Evolutionary conservation across 805 yeast species (phyloP).

Genomic region (Metahyphopichia silvanorum): DNA sequence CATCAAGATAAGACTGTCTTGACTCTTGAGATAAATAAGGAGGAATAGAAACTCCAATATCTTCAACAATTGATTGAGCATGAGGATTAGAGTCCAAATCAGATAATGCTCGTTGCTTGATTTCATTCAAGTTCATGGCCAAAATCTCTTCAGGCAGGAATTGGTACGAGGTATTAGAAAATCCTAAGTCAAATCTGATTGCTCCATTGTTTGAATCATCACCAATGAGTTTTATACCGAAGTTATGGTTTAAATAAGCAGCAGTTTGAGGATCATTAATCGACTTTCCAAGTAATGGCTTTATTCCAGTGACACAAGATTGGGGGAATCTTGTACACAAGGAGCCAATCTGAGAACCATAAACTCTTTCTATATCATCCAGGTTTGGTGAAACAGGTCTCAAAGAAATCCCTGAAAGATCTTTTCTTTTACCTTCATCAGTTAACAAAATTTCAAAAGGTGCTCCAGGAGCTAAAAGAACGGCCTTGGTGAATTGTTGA

Average conservation of each 20-base stretch:
- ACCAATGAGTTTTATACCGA: constrained; percentile 52
- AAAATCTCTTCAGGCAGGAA: constrained; percentile 69
- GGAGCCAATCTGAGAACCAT: constrained; percentile 73
- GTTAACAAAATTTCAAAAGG: constrained; percentile 86
- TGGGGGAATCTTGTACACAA: constrained; percentile 73
- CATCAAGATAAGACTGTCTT: constrained; percentile 68
- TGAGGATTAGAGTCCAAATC: constrained; percentile 54
- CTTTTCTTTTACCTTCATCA: constrained; percentile 89
- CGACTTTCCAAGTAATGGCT: constrained; percentile 67
- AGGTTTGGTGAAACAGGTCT: constrained; percentile 31
- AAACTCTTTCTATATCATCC: constrained; percentile 59
- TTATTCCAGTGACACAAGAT: constrained; percentile 62
- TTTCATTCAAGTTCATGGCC: constrained; percentile 77
- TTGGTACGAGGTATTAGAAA: constrained; percentile 23
- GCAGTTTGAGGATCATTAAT: constrained; percentile 44
- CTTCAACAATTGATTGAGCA: constrained; percentile 51
- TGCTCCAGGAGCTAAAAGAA: constrained; percentile 85
- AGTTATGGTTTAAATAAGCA: constrained; percentile 52
- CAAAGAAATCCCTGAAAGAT: constrained; percentile 72
- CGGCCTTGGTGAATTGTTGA: constrained; percentile 81
- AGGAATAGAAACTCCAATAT: constrained; percentile 76
- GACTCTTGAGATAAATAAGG: constrained; percentile 62
- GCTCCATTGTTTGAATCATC: constrained; percentile 42
- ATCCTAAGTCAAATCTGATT: constrained; percentile 52
- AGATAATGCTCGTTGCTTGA: constrained; percentile 59